Evolutionary conservation across 257 asterid species (phyloP), one percentile per base, ranked within the genome.

Genomic region (Echium plantagineum): DNA sequence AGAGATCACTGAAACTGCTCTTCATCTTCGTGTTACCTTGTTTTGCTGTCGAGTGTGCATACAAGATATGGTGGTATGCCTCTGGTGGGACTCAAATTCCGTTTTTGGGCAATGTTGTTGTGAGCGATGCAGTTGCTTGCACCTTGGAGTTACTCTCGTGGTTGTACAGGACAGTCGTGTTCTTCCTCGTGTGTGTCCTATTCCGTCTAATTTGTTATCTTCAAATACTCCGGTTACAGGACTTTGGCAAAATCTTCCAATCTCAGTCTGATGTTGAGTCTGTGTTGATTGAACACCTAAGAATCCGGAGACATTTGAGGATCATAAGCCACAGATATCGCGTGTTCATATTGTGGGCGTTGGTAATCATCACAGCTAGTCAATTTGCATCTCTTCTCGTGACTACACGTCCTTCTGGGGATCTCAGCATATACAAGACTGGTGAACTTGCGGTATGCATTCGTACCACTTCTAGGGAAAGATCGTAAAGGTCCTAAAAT

Each of bases 21-120:
- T 77, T 80, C 81, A 62, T 75, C 42, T 82, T 77, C 54, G 89
- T 82, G 31, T 55, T 79, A 6, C 89, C 89, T 52, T 80, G 83
- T 58, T 74, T 80, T 7, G 75, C 72, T 0, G 81, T 75, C 0
- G 87, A 80, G 59, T 32, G 84, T 19, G 81, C 66, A 0, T 83
- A 83, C 70, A 80, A 76, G 75, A 83, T 80, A 52, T 80, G 87
- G 87, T 80, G 90, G 90, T 80, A 73, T 55, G 22, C 65, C 59
- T 75, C 81, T 0, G 90, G 86, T 3, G 90, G 87, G 1, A 69
- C 81, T 0, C 77, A 74, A 4, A 70, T 80, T 9, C 72, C 90
- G 3, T 83, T 78, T 54, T 57, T 83, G 18, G 82, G 81, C 16
- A 80, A 80, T 17, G 74, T 38, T 12, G 3, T 73, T 9, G 57